A percentile compares a stretch with the other conserved stretches of the same genome.
Conservation (phyloP, 176 grass and related monocot species). For the Rhynchospora pubera region DNA sequence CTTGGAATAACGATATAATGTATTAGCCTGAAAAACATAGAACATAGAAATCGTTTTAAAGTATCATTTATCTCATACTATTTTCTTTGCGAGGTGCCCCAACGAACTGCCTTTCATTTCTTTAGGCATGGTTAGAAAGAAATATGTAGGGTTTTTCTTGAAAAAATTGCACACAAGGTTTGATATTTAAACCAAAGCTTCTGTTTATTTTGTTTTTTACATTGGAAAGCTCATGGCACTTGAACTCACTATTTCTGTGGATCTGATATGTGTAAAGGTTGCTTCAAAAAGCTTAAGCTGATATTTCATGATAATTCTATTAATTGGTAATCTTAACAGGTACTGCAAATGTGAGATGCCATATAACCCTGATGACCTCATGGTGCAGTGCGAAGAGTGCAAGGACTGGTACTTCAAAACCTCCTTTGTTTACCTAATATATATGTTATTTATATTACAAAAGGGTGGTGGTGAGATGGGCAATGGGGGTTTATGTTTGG, state of each 20-base stretch:
- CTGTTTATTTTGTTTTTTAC: neutral
- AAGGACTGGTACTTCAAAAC: slow-evolving; percentile 65
- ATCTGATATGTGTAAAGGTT: neutral
- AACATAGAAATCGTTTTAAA: neutral
- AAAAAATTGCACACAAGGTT: neutral
- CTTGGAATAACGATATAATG: neutral
- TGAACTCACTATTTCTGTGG: neutral
- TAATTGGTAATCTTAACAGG: slow-evolving; percentile 15
- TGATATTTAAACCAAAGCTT: neutral
- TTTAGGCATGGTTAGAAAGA: neutral
- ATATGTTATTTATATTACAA: neutral
- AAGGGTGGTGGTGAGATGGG: no score
- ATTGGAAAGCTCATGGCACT: neutral
- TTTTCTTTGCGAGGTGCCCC: neutral
- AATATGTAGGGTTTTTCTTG: neutral
- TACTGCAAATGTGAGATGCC: slow-evolving; percentile 96
- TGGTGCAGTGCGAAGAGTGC: slow-evolving; percentile 88
- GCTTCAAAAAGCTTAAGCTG: neutral
- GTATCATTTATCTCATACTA: neutral
- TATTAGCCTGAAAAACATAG: neutral
- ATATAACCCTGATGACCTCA: slow-evolving; percentile 80
- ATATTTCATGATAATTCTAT: neutral
- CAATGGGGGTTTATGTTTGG: neutral
- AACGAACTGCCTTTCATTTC: neutral
- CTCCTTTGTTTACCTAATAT: neutral